Base-by-base conservation (phyloP, 495 filamentous ascomycete species). In the Lindgomyces ingoldianus region DNA sequence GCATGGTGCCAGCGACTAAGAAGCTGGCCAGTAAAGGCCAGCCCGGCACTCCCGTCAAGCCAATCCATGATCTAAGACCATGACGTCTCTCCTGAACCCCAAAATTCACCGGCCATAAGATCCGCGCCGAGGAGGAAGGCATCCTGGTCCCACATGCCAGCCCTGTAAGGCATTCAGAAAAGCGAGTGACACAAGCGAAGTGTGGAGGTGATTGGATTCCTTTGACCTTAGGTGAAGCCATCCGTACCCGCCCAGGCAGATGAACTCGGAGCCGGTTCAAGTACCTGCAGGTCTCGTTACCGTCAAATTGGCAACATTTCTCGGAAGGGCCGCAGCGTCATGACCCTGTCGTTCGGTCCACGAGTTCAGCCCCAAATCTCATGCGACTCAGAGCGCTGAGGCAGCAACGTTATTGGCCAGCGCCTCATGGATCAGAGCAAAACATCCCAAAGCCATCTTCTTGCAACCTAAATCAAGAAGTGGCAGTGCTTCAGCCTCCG, bases 261-360 rank as follows among this genome's bases (percentile, higher is more conserved):
- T 64, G 48, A 29, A 12, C 44, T 64, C 30, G 44, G 64, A 51
- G 39, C 56, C 26, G 36, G 46, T 47, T 26, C 18, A 67, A 64
- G 68, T 70, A 67, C 68, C 68, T 70, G 68, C 68, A 70, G 66
- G 19, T 22, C 42, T 64, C 64, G 68, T 67, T 70, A 70, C 64
- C 60, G 55, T 64, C 57, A 41, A 42, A 59, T 24, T 67, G 68
- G 60, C 62, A 70, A 42, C 18, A 52, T 18, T 57, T 47, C 53
- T 67, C 68, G 68, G 68, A 55, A 67, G 59, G 60, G 58, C 68
- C 68, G 68, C 51, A 45, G 53, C 44, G 25, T 44, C 27, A 54
- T 41, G 63, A 67, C 64, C 63, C 60, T 70, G 63, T 66, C 49
- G 22, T 33, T 63, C 46, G 51, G 30, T 26, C 44, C 36, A 58